These are phyloP conservation scores for Colletotrichum kahawae DNA, from an alignment of 2,329 filamentous ascomycete genomes.

Conservation along the genomic window DNA sequence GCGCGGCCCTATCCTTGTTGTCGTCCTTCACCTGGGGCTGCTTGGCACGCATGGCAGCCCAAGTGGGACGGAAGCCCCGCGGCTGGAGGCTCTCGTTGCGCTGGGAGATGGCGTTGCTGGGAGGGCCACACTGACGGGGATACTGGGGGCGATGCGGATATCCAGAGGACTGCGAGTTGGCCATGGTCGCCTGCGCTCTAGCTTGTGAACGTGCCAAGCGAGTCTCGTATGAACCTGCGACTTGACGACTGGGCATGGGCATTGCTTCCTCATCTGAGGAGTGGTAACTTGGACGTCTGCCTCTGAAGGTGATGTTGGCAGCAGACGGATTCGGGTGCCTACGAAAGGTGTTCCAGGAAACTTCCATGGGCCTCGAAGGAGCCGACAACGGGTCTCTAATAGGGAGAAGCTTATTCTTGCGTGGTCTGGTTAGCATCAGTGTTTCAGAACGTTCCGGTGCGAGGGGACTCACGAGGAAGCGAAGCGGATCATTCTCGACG, in stretches of 20 bases:
- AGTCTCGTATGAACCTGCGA: neutral
- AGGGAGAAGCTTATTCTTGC: neutral
- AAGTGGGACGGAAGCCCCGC: constrained; percentile 1
- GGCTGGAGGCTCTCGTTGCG: neutral
- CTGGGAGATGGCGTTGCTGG: neutral
- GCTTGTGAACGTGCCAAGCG: neutral
- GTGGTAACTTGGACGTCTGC: neutral
- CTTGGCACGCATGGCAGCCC: neutral
- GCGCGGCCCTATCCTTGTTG: neutral
- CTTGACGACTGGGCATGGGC: neutral
- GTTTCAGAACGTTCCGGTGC: neutral
- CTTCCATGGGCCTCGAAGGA: neutral
- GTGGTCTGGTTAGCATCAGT: neutral
- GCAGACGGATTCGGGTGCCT: neutral
- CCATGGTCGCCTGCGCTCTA: neutral
- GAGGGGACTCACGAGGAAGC: neutral
- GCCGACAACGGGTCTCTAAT: neutral
- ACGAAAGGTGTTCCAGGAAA: neutral
- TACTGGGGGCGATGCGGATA: neutral
- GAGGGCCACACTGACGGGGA: neutral
- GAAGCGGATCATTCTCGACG: neutral
- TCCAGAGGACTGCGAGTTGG: neutral
- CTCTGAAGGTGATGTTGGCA: too few relatives aligned
- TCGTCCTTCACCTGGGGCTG: neutral
- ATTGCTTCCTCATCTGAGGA: neutral